Base-by-base conservation (phyloP, 805 yeast species). In the Kluyveromyces wickerhamii region DNA sequence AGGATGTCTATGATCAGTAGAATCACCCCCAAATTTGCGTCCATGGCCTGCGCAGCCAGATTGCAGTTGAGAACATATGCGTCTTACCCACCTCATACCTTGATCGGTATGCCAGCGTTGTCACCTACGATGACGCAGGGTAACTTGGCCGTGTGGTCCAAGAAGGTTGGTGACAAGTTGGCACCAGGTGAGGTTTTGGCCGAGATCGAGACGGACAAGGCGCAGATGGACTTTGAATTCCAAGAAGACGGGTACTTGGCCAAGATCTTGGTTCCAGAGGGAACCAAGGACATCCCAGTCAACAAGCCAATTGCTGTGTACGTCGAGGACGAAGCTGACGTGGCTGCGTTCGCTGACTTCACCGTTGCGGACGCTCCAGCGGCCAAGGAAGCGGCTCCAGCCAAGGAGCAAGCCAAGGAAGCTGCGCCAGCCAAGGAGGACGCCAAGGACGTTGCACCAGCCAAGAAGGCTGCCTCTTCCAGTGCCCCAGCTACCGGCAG, bases 71-170 rank as follows among this genome's bases (percentile, higher is more conserved):
- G 61, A 49, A 40, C 51, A n/a, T 59, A 57, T 36, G 59, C 63
- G 16, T 54, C 72, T 16, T 84, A 74, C 65, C 95, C 95, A 22
- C 62, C 77, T 14, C 96, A 92, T 64, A 76, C 82, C 41, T 78
- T 92, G 54, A 86, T 92, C 51, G 80, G 79, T 59, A 92, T 92
- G 98, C 99, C 98, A 32, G 98, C 99, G 7, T 69, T 92, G 52
- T 89, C 97, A n/a, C 98, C 99, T 46, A 92, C 99, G 36, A 92
- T 92, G 99, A 83, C 96, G 42, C 89, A 84, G 57, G 98, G 98
- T 59, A 80, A 77, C 61, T 68, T 92, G 45, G 89, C 89, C 25
- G 69, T 75, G 40, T 92, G 98, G 98, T 72, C 77, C 58, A 92
- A 88, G 69, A 63, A 73, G 29, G 84, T 79, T 24, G 98, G 98